Percentiles rank a stretch among this genome's conserved stretches.
Conservation (phyloP, 2,329 filamentous ascomycete species). For the Oidium heveae region DNA sequence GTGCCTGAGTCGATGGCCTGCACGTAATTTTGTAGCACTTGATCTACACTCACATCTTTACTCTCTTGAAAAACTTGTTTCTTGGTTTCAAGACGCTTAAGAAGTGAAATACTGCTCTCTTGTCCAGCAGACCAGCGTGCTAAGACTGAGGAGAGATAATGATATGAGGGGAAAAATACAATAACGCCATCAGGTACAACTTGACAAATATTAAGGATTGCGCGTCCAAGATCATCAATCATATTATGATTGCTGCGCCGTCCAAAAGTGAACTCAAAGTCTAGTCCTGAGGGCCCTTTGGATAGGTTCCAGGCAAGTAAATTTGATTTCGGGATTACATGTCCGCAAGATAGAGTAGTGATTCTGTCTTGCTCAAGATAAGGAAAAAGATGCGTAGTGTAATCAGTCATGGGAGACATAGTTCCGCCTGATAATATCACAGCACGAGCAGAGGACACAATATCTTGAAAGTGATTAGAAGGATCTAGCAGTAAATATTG, state of each 20-base stretch:
- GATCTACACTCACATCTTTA: conserved; percentile 27
- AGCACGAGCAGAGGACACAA: too few species aligned
- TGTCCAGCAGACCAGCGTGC: conserved; percentile 23
- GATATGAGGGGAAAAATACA: conserved; percentile 87
- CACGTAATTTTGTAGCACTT: conserved; percentile 49
- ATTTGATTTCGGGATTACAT: too few species aligned
- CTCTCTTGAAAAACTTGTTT: conserved; percentile 39
- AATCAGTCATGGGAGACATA: too few species aligned
- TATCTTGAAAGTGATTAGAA: too few species aligned
- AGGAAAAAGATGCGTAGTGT: too few species aligned
- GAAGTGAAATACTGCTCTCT: conserved; percentile 19
- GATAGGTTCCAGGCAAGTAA: too few species aligned
- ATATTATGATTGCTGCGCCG: conserved; percentile 35
- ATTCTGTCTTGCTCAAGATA: too few species aligned
- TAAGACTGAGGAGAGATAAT: conserved; percentile 58
- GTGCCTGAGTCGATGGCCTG: conserved; percentile 32
- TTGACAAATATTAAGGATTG: conserved; percentile 45
- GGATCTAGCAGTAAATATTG: conserved; percentile 81
- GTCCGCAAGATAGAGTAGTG: too few species aligned
- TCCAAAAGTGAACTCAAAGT: conserved; percentile 75
- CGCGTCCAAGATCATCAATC: conserved; percentile 48
- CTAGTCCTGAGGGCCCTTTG: too few species aligned
- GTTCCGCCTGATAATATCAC: too few species aligned
- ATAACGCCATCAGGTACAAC: conserved; percentile 73
- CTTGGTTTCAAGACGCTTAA: conserved; percentile 28